Evolutionary conservation across 75 land plant species (phyloP), one percentile per base, ranked within the genome.

Genomic region (Azolla pinnata): DNA sequence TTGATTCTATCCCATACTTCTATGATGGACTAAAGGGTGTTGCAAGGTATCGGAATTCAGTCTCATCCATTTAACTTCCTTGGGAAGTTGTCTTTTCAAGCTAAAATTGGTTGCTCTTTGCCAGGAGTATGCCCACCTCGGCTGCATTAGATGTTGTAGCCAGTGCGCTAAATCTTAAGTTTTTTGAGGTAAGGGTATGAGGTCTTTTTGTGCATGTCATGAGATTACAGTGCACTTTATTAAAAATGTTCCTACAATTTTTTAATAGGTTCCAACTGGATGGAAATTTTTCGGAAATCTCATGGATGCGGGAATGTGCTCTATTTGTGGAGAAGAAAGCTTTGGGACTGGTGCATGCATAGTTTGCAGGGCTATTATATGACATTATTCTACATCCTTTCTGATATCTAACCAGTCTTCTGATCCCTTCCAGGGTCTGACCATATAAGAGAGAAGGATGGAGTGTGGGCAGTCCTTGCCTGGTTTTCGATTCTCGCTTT

Each of bases 61-160:
- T 2, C 17, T 46, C 2, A 18, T 46, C 14, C 42, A 7, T 46
- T 46, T 46, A 46, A 27, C 1, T 42, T 17, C 27, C 33, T 38
- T 34, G 61, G 12, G n/a, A 31, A 33, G 20, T 28, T 2, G 23
- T 21, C 17, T 7, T 7, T 45, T 9, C 12, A 29, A 45, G 0
- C 25, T 0, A 10, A 16, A 29, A 59, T 9, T 26, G 14, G 19
- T 59, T 24, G 0, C 26, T 46, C 14, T 71, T 14, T 31, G 74
- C 55, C 76, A 89, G 95, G 86, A 89, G 95, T 57, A 95, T 95
- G 99, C 99, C 99, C 0, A 95, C 99, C 34, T 90, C 97, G 28
- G 99, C 88, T 62, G 97, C 99, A 2, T 77, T 95, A n/a, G 99
- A 95, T 67, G 87, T 86, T 21, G 99, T 95, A 23, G 99, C 99